Base-by-base conservation (phyloP, 108 stramenopile species). In the Epithemia pelagica region DNA sequence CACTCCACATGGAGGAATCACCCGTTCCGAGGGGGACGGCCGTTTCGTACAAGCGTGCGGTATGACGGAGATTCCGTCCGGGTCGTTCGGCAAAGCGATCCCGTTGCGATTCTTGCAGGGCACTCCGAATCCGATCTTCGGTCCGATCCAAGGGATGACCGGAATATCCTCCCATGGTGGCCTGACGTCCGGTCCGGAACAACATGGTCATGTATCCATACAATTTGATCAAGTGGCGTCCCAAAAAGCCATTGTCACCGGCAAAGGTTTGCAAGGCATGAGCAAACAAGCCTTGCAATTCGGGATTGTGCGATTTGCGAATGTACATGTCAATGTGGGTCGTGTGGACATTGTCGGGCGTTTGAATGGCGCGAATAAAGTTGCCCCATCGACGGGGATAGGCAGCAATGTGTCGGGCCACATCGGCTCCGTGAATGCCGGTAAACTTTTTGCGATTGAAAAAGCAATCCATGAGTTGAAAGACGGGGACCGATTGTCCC, bases 391-490 rank as follows among this genome's bases (percentile, higher is more conserved):
- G 37, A 46, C 37, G 37, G 15, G 37, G 37, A 46, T 46, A 46
- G 37, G 37, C 37, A 15, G 37, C 37, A 46, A 46, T 46, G 37
- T 46, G 37, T 5, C 37, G 37, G 10, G 5, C 37, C 37, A 46
- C 37, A 46, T 46, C 37, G 5, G 5, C 37, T 5, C 37, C 37
- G 15, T 46, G 37, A 15, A 46, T 46, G 10, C 37, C 37, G 10
- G 37, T 46, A 15, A 46, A 46, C 15, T 46, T 46, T 46, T 46
- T 46, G 37, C 37, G 37, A 46, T 46, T 46, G 37, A 46, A 46
- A 46, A 46, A 46, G 37, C 37, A 46, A 46, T 46, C 37, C 37
- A 46, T 46, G 37, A 46, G 37, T 46, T 46, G 37, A 46, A 46
- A 46, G 37, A 46, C 37, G 37, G 37, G 37, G 5, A 46, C 37